Base-by-base conservation (phyloP, 163 green algal species). In the Prototheca cutis region DNA sequence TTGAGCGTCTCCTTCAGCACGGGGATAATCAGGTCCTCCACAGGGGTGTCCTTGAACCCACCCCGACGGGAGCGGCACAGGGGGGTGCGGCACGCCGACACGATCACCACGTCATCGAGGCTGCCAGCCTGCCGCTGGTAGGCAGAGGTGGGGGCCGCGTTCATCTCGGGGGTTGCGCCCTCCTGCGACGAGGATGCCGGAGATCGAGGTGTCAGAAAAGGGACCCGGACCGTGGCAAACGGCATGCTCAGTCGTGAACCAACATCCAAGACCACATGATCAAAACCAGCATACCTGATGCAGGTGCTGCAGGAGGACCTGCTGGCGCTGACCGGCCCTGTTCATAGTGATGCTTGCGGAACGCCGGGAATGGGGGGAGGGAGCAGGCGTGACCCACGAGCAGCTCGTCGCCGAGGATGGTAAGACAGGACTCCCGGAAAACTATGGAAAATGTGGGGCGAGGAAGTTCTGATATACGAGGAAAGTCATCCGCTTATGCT, bases 1-100 rank as follows among this genome's bases (percentile, higher is more conserved):
- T 87, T 61, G 7, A 96, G 68, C 4, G 88, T 87, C 7, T 86
- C 90, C 65, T 92, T 86, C 29, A 98, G 81, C 18, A 99, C 86
- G 4, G 87, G 75, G 17, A 81, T 75, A 27, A 98, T 68, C 48
- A 99, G 69, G 72, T 97, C 91, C 48, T 95, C 83, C 17, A 88
- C 84, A 47, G 85, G 80, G 1, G 88, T 96, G 76, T 98, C 86
- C 65, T 88, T 93, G 10, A 99, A 79, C 4, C 85, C 85, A 24
- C 92, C 92, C 10, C 83, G 55, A 27, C 59, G 62, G 52, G 58
- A 40, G 17, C 59, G 59, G 55, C 59, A 73, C 4, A 73, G 60
- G 13, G 92, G 84, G 1, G 91, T 98, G 40, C 92, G 82, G 39
- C 94, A 76, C 6, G 90, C 79, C 32, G 75, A 81, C 24, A 95